These are phyloP conservation scores for Cladobotryum protrusum DNA, from an alignment of 2,329 filamentous ascomycete species.

Conservation along the genomic window DNA sequence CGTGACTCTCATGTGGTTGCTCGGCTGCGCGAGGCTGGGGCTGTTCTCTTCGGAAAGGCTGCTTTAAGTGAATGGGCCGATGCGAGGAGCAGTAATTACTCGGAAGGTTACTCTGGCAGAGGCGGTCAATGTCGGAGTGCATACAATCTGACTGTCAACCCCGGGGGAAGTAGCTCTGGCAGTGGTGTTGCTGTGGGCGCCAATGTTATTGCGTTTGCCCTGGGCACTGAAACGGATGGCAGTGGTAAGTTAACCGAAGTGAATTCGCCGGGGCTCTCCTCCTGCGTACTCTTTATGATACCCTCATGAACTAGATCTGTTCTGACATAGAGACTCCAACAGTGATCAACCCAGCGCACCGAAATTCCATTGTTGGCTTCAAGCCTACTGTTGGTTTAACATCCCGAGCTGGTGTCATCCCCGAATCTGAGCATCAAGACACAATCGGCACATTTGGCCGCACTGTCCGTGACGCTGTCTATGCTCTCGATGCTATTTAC, in stretches of 20 bases:
- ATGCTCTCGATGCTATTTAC: constrained; percentile 62
- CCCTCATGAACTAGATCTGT: too few relatives aligned
- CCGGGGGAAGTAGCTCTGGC: constrained; percentile 63
- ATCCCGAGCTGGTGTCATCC: constrained; percentile 57
- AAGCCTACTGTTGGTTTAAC: constrained; percentile 72
- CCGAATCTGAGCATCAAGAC: constrained; percentile 62
- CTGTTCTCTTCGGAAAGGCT: constrained; percentile 64
- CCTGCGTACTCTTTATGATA: too few relatives aligned
- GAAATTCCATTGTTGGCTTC: constrained; percentile 64
- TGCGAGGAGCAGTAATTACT: constrained; percentile 62
- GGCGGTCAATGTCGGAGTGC: constrained; percentile 59
- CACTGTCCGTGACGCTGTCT: constrained; percentile 62
- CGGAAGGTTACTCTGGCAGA: constrained; percentile 59
- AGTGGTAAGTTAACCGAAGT: constrained; percentile 36
- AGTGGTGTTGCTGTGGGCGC: constrained; percentile 58
- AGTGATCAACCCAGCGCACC: constrained; percentile 65
- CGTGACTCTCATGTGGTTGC: constrained; percentile 61
- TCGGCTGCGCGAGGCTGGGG: constrained; percentile 57
- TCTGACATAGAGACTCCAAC: not conserved
- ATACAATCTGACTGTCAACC: constrained; percentile 63
- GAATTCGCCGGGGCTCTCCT: too few relatives aligned
- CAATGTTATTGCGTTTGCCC: constrained; percentile 55
- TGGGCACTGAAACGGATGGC: constrained; percentile 71
- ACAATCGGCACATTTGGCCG: constrained; percentile 61
- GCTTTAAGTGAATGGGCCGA: constrained; percentile 69